phyloP scores from a whole-genome alignment of 1,284 basidiomycete genomes.

The Fomitopsis betulina region DNA sequence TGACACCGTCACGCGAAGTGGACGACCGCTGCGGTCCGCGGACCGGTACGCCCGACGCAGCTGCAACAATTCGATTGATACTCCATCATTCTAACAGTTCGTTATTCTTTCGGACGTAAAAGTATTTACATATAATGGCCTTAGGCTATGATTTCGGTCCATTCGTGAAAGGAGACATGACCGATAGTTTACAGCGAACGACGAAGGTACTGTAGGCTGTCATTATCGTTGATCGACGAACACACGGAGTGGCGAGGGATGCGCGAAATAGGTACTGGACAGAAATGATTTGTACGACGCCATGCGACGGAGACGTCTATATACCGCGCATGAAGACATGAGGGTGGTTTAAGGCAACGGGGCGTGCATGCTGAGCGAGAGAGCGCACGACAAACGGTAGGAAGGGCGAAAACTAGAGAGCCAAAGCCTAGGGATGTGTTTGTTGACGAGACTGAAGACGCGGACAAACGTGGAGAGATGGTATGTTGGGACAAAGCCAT shows the following conservation, averaged over 20 bases:
- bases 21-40: neutral
- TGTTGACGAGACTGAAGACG: conserved; percentile 11
- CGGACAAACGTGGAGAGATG: conserved; percentile 12
- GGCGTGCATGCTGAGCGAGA: conserved; percentile 16
- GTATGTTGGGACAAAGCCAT: conserved; percentile 17
- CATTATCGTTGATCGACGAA: conserved; percentile 22
- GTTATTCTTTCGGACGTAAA: neutral
- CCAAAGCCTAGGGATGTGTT: conserved; percentile 20
- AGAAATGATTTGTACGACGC: conserved; percentile 8
- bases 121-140: neutral
- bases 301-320: conserved; percentile 20
- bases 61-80: neutral
- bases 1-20: no score
- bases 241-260: conserved; percentile 12
- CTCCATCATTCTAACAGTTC: neutral
- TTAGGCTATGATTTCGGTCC: neutral
- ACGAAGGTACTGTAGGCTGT: conserved; percentile 7
- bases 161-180: conserved; percentile 9
- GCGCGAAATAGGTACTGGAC: conserved; percentile 8
- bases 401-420: conserved; percentile 13
- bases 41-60: no score
- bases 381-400: conserved; percentile 19
- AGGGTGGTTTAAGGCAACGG: conserved; percentile 14
- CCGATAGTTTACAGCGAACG: conserved; percentile 26
- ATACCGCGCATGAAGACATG: conserved; percentile 25